Conservation (phyloP, 179 eudicot genomes). For the Heliamphora pulchella region DNA sequence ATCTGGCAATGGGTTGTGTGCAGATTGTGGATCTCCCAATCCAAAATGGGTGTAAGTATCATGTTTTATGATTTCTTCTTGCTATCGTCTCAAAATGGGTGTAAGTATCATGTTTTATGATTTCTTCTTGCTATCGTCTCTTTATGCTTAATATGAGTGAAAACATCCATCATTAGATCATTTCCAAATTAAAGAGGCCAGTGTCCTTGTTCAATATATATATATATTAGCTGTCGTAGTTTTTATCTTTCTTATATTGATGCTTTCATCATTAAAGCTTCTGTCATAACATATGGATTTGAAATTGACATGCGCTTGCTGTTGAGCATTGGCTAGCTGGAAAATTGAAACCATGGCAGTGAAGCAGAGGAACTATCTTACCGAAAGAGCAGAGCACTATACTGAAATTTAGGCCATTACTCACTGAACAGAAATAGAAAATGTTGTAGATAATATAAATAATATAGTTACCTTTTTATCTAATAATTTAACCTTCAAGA, state of each 20-base stretch:
- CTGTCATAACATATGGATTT: not conserved
- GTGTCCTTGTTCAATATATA: not conserved
- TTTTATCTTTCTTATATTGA: not conserved
- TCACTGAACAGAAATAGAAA: no score
- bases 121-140: not conserved
- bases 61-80: not conserved
- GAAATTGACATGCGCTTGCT: not conserved
- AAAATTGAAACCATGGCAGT: not conserved
- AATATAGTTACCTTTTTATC: no score
- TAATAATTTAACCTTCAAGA: no score
- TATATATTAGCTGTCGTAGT: not conserved
- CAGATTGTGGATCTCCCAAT: slow-evolving; percentile 89
- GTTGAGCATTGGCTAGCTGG: not conserved
- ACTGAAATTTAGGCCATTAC: not conserved
- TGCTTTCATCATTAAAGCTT: not conserved
- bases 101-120: no score
- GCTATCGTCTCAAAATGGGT: no score
- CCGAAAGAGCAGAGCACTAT: not conserved
- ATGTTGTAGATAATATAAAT: no score
- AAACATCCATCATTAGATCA: not conserved
- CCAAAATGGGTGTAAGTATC: slow-evolving; percentile 98
- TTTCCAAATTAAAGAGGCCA: not conserved
- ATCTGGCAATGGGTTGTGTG: slow-evolving; percentile 61
- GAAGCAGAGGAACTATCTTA: not conserved
- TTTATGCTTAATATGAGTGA: not conserved